Evolutionary conservation across 2,329 filamentous ascomycete genomes (phyloP).

Genomic region (Neoarthrinium moseri): DNA sequence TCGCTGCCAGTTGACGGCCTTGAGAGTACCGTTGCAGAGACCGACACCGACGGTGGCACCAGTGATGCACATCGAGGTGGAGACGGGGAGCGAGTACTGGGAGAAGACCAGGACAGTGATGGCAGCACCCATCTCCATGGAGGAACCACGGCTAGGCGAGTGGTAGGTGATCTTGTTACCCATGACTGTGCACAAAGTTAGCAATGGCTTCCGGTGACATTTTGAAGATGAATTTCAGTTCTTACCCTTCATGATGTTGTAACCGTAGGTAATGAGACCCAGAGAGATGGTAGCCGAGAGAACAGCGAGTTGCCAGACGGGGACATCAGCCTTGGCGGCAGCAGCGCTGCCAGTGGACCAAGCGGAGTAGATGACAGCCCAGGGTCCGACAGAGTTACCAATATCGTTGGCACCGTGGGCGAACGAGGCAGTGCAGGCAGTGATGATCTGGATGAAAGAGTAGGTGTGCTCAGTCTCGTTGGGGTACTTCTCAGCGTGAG

Average conservation of each 20-base stretch:
- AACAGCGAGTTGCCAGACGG: slow-evolving; percentile 75
- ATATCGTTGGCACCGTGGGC: slow-evolving; percentile 78
- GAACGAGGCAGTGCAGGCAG: slow-evolving; percentile 71
- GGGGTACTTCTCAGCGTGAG: slow-evolving; percentile 61
- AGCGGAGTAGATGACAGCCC: slow-evolving; percentile 68
- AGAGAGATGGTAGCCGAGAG: slow-evolving; percentile 61
- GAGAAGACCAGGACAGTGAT: slow-evolving; percentile 76
- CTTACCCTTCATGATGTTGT: slow-evolving; percentile 80
- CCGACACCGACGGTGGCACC: slow-evolving; percentile 77
- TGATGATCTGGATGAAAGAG: slow-evolving; percentile 65
- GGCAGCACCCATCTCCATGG: slow-evolving; percentile 79
- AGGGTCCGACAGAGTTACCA: slow-evolving; percentile 67
- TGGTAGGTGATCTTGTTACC: slow-evolving; percentile 54
- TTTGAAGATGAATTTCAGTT: neutral
- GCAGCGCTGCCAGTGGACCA: slow-evolving; percentile 64
- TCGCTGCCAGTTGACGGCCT: slow-evolving; percentile 75
- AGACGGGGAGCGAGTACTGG: slow-evolving; percentile 73
- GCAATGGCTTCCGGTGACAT: slow-evolving; percentile 17
- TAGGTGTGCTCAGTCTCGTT: slow-evolving; percentile 71
- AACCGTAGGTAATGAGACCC: slow-evolving; percentile 73
- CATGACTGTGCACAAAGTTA: slow-evolving; percentile 46
- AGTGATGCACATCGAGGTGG: slow-evolving; percentile 78
- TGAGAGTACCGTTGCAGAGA: slow-evolving; percentile 70
- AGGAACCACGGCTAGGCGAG: slow-evolving; percentile 44
- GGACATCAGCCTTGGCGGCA: slow-evolving; percentile 63